These are phyloP conservation scores for Colletotrichum sp. DNA, from an alignment of 2,329 filamentous ascomycete genomes.

Conservation along the genomic window DNA sequence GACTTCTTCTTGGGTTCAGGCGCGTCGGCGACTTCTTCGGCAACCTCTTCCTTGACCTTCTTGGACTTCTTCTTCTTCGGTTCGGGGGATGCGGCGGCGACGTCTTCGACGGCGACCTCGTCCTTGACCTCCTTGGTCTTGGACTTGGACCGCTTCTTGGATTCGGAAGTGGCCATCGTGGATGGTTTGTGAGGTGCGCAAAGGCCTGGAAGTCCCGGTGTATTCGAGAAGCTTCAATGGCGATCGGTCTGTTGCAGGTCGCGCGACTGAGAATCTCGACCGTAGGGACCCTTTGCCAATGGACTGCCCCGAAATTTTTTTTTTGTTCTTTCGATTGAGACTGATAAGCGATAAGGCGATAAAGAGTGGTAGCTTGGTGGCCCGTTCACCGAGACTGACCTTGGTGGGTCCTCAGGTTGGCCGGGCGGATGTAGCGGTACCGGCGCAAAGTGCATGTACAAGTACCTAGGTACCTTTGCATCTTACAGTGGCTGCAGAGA, in stretches of 20 bases:
- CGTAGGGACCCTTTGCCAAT: background rate
- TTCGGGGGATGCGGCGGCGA: background rate
- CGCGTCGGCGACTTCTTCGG: background rate
- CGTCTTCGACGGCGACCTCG: background rate
- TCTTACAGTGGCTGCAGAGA: background rate
- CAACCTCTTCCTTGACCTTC: background rate
- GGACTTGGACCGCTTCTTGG: background rate
- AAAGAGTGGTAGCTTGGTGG: background rate
- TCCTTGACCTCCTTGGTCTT: background rate
- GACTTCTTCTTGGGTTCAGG: conserved; percentile 27
- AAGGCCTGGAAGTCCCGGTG: background rate
- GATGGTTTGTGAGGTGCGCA: background rate
- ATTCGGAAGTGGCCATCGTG: conserved; percentile 1
- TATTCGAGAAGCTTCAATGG: background rate
- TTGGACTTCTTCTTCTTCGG: background rate
- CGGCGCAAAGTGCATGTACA: background rate
- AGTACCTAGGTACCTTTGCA: background rate
- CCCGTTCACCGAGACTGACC: conserved; percentile 2
- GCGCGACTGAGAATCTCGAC: background rate
- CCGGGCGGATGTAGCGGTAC: background rate
- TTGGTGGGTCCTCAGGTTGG: background rate
- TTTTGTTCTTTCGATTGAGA: background rate
- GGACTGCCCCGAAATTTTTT: conserved; percentile 6
- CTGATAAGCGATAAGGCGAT: conserved; percentile 17
- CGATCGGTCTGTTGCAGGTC: background rate